A percentile compares a stretch with the other conserved stretches of the same genome.
These are phyloP conservation scores for Fraxinus sp. DNA, from an alignment of 305 asterid genomes.

Conservation along the genomic window DNA sequence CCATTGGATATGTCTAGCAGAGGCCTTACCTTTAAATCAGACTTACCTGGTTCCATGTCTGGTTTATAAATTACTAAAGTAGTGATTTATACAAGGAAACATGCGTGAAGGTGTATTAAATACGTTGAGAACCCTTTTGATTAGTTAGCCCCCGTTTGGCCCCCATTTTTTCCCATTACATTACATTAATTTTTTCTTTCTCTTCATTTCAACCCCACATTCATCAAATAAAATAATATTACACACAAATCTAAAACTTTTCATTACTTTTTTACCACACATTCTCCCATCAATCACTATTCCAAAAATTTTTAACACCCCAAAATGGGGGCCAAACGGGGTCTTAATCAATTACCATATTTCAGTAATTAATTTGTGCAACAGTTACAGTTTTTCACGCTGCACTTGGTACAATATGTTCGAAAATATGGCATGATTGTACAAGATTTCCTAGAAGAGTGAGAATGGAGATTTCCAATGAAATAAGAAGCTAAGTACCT, in stretches of 20 bases:
- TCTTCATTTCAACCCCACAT: too few relatives aligned
- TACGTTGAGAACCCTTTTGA: neutral
- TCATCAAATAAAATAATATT: too few relatives aligned
- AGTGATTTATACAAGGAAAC: neutral
- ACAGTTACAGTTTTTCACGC: neutral
- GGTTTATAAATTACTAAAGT: neutral
- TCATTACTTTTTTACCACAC: too few relatives aligned
- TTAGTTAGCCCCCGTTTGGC: too few relatives aligned
- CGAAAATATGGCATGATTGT: neutral
- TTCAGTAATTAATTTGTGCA: neutral
- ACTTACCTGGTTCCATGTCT: neutral
- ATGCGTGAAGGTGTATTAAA: neutral
- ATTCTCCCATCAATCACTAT: too few relatives aligned
- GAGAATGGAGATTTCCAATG: neutral
- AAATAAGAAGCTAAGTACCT: slow-evolving; percentile 25
- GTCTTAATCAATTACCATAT: neutral
- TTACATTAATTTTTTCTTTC: too few relatives aligned
- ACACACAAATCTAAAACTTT: too few relatives aligned
- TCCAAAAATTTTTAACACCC: too few relatives aligned
- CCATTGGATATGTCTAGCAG: neutral
- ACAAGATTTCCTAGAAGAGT: neutral
- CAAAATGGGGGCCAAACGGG: too few relatives aligned
- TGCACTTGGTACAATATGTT: neutral
- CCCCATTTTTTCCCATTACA: too few relatives aligned
- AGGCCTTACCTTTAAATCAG: neutral